These are phyloP conservation scores for Strobilomyces confusus DNA, from an alignment of 768 basidiomycete species.

Conservation along the genomic window DNA sequence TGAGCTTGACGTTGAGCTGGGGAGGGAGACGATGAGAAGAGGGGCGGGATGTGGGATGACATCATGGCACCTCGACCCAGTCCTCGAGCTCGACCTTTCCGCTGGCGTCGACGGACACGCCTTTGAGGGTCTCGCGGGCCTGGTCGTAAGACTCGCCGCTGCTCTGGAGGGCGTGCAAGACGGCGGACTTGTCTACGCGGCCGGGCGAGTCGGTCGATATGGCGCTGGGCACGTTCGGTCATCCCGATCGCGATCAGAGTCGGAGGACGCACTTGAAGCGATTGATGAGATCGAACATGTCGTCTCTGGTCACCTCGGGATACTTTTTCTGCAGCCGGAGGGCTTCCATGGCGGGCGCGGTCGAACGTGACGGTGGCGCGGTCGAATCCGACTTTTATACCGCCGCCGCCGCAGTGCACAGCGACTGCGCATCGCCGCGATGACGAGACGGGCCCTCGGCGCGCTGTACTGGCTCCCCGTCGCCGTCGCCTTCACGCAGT, in stretches of 20 bases:
- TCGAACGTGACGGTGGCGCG: not conserved
- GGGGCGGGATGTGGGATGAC: constrained; percentile 17
- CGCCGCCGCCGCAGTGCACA: not conserved
- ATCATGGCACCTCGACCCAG: constrained; percentile 80
- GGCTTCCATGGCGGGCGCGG: constrained; percentile 59
- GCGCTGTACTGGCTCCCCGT: constrained; percentile 59
- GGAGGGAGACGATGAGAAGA: constrained; percentile 8
- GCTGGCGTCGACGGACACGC: constrained; percentile 89
- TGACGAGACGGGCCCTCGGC: constrained; percentile 6
- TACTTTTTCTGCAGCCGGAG: constrained; percentile 88
- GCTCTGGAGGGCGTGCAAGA: constrained; percentile 72
- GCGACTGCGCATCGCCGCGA: not conserved
- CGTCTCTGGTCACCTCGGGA: constrained; percentile 86
- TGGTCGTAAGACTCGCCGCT: constrained; percentile 89
- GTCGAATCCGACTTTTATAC: too few relatives aligned
- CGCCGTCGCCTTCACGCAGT: constrained; percentile 43
- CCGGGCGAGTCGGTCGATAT: constrained; percentile 79
- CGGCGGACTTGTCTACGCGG: constrained; percentile 75
- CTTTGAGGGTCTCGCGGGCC: constrained; percentile 86
- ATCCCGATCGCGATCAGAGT: constrained; percentile 1
- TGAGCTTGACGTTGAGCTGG: constrained; percentile 80
- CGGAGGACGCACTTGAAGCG: constrained; percentile 81
- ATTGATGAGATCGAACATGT: constrained; percentile 92
- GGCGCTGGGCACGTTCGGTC: constrained; percentile 40
- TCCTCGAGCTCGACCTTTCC: constrained; percentile 97